These are phyloP conservation scores for Annulohypoxylon stygium DNA, from an alignment of 495 filamentous ascomycete species.

Conservation along the genomic window DNA sequence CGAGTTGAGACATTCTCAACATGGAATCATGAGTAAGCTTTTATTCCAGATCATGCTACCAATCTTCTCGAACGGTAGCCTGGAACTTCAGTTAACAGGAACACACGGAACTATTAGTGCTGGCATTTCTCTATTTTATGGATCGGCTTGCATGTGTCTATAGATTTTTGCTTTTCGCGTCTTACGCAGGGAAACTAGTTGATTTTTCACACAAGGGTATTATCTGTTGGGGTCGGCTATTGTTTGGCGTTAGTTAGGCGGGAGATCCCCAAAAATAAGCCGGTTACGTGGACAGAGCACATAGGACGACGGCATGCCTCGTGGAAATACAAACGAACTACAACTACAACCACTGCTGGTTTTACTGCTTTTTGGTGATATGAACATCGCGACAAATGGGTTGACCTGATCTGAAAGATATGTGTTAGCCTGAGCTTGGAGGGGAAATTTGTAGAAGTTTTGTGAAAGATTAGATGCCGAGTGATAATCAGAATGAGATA, in stretches of 20 bases:
- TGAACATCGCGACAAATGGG: background rate
- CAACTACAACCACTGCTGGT: background rate
- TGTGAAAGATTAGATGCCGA: constrained; percentile 5
- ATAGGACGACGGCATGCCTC: background rate
- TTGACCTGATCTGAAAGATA: constrained; percentile 12
- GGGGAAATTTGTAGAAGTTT: background rate
- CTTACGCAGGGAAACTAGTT: background rate
- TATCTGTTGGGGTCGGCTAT: background rate
- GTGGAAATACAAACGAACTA: constrained; percentile 19
- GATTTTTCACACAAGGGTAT: constrained; percentile 1
- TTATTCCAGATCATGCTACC: background rate
- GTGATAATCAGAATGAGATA: constrained; percentile 54
- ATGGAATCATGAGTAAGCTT: background rate
- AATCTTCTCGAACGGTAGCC: background rate
- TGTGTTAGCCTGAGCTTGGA: constrained; percentile 19
- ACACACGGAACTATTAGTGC: background rate
- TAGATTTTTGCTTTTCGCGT: constrained; percentile 18
- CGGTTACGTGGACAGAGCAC: background rate
- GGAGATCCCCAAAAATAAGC: constrained; percentile 20
- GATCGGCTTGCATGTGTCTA: constrained; percentile 19
- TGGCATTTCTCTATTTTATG: constrained; percentile 8
- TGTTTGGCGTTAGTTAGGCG: constrained; percentile 28
- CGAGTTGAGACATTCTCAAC: background rate
- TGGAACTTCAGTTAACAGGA: background rate
- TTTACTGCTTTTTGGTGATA: background rate